Base-by-base conservation (phyloP, 129 eudicot genomes). In the Tagetes erecta region DNA sequence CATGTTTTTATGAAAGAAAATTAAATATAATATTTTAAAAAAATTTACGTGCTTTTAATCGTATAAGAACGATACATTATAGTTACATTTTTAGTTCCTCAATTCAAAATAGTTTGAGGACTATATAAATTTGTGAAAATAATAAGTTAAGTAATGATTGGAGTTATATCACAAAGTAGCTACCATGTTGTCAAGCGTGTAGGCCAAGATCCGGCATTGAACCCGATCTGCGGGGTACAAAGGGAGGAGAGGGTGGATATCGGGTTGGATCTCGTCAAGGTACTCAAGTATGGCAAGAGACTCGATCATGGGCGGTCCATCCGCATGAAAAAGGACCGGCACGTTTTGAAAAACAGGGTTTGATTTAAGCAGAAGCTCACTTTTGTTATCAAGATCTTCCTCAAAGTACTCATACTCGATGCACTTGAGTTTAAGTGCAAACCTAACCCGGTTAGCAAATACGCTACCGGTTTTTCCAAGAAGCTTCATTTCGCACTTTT, bases 211-310 rank as follows among this genome's bases (percentile, higher is more conserved):
- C 39, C 64, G 37, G 39, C n/a, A 58, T 30, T 31, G 64, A 58
- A 5, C 14, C 39, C 64, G 38, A 0, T 58, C 64, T 0, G 6
- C 9, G 8, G 64, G 60, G 60, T 53, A 14, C 0, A 34, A 53
- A 58, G 64, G 64, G 14, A 30, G 64, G 39, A 58, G 3, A 58
- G 64, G 64, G 11, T 58, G 64, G 64, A 58, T 39, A 58, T 58
- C 6, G 13, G 64, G 64, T 58, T 33, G 2, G 13, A 58, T 8
- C 64, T 58, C 64, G 33, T 58, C 64, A 58, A 58, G 64, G 64
- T 58, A 58, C 39, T 58, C 64, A 13, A 58, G 31, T 58, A 58
- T 58, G 64, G 37, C 13, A 31, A 33, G 64, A 30, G 64, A 58
- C 64, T 58, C 38, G 13, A 5, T 58, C 13, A 58, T 31, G 64